These are phyloP conservation scores for Colletotrichum zoysiae DNA, from an alignment of 2,329 filamentous ascomycete genomes.

Conservation along the genomic window DNA sequence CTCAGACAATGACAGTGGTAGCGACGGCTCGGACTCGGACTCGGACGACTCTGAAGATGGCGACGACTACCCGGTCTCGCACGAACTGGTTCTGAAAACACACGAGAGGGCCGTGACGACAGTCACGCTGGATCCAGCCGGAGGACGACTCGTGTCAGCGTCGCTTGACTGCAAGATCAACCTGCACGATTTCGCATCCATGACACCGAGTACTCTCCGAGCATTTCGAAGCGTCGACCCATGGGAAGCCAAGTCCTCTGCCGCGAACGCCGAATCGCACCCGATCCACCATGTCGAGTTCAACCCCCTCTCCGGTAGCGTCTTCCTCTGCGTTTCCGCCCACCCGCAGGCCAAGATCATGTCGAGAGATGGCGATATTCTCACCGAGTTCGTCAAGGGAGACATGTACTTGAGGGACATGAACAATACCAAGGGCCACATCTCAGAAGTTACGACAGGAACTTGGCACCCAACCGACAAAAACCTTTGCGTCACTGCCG, in stretches of 20 bases:
- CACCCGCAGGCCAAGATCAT: conserved; percentile 92
- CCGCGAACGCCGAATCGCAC: conserved; percentile 83
- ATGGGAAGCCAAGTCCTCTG: conserved; percentile 77
- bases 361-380: conserved; percentile 85
- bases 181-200: conserved; percentile 93
- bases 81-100: conserved; percentile 92
- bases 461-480: conserved; percentile 91
- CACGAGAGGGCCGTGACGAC: conserved; percentile 90
- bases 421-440: conserved; percentile 97
- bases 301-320: conserved; percentile 82
- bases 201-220: conserved; percentile 94
- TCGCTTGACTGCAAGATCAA: conserved; percentile 93
- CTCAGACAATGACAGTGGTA: conserved; percentile 56
- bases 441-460: conserved; percentile 89
- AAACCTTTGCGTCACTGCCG: conserved; percentile 89
- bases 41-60: conserved; percentile 77
- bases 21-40: conserved; percentile 60
- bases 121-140: conserved; percentile 85
- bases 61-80: conserved; percentile 91
- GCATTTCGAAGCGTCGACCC: conserved; percentile 95
- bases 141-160: conserved; percentile 87
- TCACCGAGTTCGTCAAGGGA: conserved; percentile 93
- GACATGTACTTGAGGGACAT: conserved; percentile 99
- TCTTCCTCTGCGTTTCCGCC: conserved; percentile 88
- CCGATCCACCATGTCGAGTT: conserved; percentile 89